A percentile compares a stretch with the other conserved stretches of the same genome.
phyloP scores from a whole-genome alignment of 257 asterid genomes.

The Fraxinus excelsior region DNA sequence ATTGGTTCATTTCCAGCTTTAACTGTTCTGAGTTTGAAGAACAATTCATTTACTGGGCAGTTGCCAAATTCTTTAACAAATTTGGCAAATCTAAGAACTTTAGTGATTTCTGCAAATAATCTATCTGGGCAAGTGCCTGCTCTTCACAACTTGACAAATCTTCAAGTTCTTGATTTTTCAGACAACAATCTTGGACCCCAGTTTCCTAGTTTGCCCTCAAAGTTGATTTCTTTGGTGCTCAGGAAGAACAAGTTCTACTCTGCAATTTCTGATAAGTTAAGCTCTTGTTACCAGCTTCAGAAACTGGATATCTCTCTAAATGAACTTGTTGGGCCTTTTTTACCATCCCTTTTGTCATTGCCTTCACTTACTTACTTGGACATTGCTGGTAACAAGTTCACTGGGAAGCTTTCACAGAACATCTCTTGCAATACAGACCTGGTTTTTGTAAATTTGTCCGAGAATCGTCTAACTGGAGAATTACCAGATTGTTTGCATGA shows the following conservation, averaged over 20 bases:
- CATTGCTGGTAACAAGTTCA: slow-evolving; percentile 67
- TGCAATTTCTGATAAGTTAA: slow-evolving; percentile 43
- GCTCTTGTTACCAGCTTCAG: slow-evolving; percentile 57
- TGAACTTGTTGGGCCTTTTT: slow-evolving; percentile 54
- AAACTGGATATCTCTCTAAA: slow-evolving; percentile 66
- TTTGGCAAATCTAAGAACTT: slow-evolving; percentile 49
- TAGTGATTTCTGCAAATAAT: slow-evolving; percentile 55
- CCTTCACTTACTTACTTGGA: slow-evolving; percentile 65
- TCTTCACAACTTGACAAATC: slow-evolving; percentile 52
- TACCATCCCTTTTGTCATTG: slow-evolving; percentile 47
- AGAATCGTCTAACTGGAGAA: slow-evolving; percentile 67
- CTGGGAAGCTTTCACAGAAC: slow-evolving; percentile 62
- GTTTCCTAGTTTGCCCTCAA: slow-evolving; percentile 57
- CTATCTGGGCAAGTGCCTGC: slow-evolving; percentile 57
- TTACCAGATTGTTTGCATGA: slow-evolving; percentile 65
- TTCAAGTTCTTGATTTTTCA: slow-evolving; percentile 75
- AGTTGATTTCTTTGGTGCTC: slow-evolving; percentile 60
- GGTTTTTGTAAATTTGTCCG: slow-evolving; percentile 55
- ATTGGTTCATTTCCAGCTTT: slow-evolving; percentile 45
- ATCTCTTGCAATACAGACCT: slow-evolving; percentile 57
- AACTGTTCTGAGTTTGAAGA: slow-evolving; percentile 67
- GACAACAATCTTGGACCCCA: slow-evolving; percentile 68
- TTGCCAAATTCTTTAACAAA: slow-evolving; percentile 50
- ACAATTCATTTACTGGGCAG: slow-evolving; percentile 62
- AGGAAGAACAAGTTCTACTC: slow-evolving; percentile 63